Base-by-base conservation (phyloP, 2,329 filamentous ascomycete genomes). In the Talaromyces sp. region DNA sequence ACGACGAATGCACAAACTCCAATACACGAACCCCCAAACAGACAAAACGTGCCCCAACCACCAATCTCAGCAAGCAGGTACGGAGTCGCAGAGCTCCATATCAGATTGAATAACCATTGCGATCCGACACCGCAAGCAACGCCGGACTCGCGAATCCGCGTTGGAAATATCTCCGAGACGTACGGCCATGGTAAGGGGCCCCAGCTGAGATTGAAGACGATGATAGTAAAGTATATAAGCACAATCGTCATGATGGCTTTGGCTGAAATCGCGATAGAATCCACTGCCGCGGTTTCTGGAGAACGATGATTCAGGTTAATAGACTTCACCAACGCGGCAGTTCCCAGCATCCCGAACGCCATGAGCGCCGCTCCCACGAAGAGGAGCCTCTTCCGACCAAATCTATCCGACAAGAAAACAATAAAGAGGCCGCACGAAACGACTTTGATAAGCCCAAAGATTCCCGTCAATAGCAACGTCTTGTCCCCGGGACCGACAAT, bases 211-310 rank as follows among this genome's bases (percentile, higher is more conserved):
- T 78, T 78, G 66, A 76, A 79, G 12, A 70, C 63, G 48, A 84
- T 79, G 28, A 85, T 81, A 63, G 82, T 82, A 4, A 85, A 73
- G 67, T 85, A 85, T 60, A 85, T 84, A 12, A 86, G 72, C 0
- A 79, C 78, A 1, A 86, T 75, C 0, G 81, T 85, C 2, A 78
- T 78, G 35, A 83, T 81, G 5, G 48, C 40, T 14, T 42, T 58
- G 2, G 40, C 12, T 2, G 44, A 48, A 8, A 48, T 12, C 21
- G 42, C 3, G 42, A 3, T 11, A 2, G 42, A 23, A 46, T 14
- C 11, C 9, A 9, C 23, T 18, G 1, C 33, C 52, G 23, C 23
- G 37, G 5, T 18, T 21, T 5, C 25, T 25, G 14, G 18, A 16
- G 31, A 11, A 8, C 33, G 16, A 18, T 1, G 16, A 18, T 1